Evolutionary conservation across 2,329 filamentous ascomycete genomes (phyloP).

Genomic region (Proliferodiscus dingleyae): DNA sequence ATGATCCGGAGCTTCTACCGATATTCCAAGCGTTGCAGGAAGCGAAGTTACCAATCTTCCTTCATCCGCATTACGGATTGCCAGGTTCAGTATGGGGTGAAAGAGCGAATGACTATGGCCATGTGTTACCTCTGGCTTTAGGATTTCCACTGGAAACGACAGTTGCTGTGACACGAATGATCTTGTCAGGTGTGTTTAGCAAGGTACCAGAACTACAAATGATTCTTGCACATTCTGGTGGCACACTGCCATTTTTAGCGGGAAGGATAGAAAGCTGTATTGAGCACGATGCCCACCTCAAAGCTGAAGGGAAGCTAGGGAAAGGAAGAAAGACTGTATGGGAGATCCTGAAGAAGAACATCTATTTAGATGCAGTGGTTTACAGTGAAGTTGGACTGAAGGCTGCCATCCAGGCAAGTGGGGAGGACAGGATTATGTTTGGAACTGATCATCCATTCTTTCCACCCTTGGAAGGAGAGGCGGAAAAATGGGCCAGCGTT

Average conservation of each 20-base stretch:
- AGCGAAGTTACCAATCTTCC: slow-evolving; percentile 64
- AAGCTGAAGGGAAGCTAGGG: slow-evolving; percentile 53
- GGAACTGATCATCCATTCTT: slow-evolving; percentile 84
- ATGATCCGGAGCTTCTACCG: slow-evolving; percentile 68
- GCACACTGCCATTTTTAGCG: slow-evolving; percentile 82
- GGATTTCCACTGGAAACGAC: slow-evolving; percentile 93
- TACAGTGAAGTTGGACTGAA: slow-evolving; percentile 71
- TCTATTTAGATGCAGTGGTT: slow-evolving; percentile 84
- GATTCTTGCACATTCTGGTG: slow-evolving; percentile 81
- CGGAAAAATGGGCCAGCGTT: slow-evolving; percentile 66
- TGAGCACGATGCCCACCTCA: slow-evolving; percentile 72
- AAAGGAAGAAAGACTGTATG: slow-evolving; percentile 49
- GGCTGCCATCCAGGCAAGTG: slow-evolving; percentile 64
- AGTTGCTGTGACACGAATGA: slow-evolving; percentile 83
- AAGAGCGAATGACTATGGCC: slow-evolving; percentile 68
- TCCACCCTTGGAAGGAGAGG: slow-evolving; percentile 63
- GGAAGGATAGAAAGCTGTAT: slow-evolving; percentile 87
- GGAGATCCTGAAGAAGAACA: slow-evolving; percentile 66
- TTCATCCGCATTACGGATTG: slow-evolving; percentile 90
- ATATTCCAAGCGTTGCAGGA: slow-evolving; percentile 67
- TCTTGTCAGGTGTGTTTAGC: slow-evolving; percentile 81
- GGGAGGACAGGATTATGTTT: slow-evolving; percentile 69
- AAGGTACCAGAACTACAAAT: slow-evolving; percentile 64
- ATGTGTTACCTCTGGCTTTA: slow-evolving; percentile 78
- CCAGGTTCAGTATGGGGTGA: slow-evolving; percentile 76